Conservation (phyloP, 768 basidiomycete species). For the Dacryopinax primogenitus region DNA sequence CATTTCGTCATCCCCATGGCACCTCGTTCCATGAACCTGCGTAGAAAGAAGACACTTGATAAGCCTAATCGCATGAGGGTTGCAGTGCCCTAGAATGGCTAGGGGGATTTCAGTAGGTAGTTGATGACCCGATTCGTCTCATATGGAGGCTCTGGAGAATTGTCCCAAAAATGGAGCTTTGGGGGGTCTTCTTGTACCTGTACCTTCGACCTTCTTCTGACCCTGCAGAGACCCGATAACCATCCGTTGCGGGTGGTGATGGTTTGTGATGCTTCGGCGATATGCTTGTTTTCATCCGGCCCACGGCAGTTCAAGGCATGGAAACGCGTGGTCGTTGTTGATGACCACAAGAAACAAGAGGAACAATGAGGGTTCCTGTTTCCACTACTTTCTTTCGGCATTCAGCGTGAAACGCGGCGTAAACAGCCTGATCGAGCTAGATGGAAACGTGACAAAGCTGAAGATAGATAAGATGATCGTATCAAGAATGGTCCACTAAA, state of each 20-base stretch:
- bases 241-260: neutral
- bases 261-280: neutral
- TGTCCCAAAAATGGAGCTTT: neutral
- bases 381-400: neutral
- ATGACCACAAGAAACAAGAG: neutral
- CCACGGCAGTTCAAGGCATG: neutral
- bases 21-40: too few species aligned
- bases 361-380: neutral
- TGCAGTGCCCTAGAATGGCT: too few species aligned
- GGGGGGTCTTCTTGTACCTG: neutral
- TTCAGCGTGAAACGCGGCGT: neutral
- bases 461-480: neutral
- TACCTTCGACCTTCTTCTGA: neutral
- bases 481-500: neutral
- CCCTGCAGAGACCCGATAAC: slow-evolving; percentile 9
- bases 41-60: too few species aligned
- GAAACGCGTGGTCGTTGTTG: neutral
- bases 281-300: neutral
- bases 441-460: neutral
- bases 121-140: too few species aligned
- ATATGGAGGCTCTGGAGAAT: neutral
- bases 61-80: too few species aligned
- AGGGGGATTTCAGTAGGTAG: too few species aligned
- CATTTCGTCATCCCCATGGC: too few species aligned
- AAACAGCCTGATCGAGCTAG: neutral